Evolutionary conservation across 164 flowering plant genomes (phyloP).

Genomic region (Warburgia ugandensis): DNA sequence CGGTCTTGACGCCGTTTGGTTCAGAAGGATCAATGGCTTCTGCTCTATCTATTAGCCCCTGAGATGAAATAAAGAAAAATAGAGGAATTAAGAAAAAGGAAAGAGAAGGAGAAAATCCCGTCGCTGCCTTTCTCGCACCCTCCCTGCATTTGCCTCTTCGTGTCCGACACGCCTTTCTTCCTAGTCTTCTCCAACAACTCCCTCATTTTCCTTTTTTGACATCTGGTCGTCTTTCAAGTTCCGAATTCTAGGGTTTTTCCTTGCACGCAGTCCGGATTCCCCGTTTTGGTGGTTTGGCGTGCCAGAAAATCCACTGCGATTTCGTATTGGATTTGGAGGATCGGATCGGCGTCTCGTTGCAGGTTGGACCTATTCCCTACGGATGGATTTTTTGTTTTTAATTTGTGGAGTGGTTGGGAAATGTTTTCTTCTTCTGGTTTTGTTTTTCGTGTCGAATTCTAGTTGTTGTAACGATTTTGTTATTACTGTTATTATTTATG

Average conservation of each 20-base stretch:
- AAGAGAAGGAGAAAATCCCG: background rate
- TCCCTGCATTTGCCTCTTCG: conserved; percentile 12
- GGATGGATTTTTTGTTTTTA: too few species aligned
- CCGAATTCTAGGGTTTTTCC: background rate
- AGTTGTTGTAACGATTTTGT: too few species aligned
- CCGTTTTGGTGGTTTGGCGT: background rate
- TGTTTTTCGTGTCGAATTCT: too few species aligned
- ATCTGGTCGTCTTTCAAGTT: background rate
- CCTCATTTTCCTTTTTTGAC: background rate
- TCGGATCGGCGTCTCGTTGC: background rate
- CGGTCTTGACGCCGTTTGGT: too few species aligned
- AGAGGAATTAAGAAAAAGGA: background rate
- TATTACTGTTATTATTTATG: too few species aligned
- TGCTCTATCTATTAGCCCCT: background rate
- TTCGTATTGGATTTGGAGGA: conserved; percentile 4
- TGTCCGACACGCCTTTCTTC: conserved; percentile 14
- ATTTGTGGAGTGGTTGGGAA: too few species aligned
- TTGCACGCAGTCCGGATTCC: conserved; percentile 2
- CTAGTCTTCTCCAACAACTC: background rate
- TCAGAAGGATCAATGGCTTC: too few species aligned
- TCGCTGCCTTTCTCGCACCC: background rate
- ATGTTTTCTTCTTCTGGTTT: too few species aligned
- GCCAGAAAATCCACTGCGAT: too few species aligned
- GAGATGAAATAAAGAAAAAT: background rate
- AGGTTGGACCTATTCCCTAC: conserved; percentile 3